Evolutionary conservation across 495 filamentous ascomycete genomes (phyloP).

Genomic region (Penicillium simplicissimum): DNA sequence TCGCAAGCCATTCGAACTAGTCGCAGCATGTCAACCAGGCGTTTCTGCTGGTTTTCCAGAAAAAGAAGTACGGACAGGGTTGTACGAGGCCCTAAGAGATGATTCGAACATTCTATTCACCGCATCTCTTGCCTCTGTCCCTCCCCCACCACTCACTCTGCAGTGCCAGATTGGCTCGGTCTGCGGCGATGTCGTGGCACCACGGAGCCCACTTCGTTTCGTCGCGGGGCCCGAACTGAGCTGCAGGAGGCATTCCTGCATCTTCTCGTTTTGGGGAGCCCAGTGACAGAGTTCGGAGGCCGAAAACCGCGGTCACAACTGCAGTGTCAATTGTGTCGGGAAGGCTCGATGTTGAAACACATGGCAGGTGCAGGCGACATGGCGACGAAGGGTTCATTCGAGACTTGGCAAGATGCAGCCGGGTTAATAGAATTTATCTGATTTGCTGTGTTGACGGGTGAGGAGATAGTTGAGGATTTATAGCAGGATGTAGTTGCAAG

Average conservation of each 20-base stretch:
- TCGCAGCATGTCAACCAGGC: not conserved
- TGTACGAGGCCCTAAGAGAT: not conserved
- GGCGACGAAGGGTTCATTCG: not conserved
- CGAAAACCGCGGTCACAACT: not conserved
- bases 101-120: constrained; percentile 14
- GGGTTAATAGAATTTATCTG: not conserved
- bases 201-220: constrained; percentile 25
- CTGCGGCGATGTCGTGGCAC: constrained; percentile 46
- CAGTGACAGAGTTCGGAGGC: not conserved
- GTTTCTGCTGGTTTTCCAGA: not conserved
- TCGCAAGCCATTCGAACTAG: not conserved
- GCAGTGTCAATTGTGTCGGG: not conserved
- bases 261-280: constrained; percentile 21
- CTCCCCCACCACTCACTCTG: not conserved
- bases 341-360: constrained; percentile 16
- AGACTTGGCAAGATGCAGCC: not conserved
- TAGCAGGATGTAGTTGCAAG: not conserved
- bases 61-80: not conserved
- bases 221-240: constrained; percentile 23
- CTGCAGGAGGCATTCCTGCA: constrained; percentile 26
- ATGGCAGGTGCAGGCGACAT: constrained; percentile 17
- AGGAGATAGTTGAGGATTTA: not conserved
- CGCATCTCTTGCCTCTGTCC: constrained; percentile 12
- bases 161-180: constrained; percentile 31
- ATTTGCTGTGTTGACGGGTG: not conserved